Base-by-base conservation (phyloP, 1,284 basidiomycete species). In the Marasmius tenuissimus region DNA sequence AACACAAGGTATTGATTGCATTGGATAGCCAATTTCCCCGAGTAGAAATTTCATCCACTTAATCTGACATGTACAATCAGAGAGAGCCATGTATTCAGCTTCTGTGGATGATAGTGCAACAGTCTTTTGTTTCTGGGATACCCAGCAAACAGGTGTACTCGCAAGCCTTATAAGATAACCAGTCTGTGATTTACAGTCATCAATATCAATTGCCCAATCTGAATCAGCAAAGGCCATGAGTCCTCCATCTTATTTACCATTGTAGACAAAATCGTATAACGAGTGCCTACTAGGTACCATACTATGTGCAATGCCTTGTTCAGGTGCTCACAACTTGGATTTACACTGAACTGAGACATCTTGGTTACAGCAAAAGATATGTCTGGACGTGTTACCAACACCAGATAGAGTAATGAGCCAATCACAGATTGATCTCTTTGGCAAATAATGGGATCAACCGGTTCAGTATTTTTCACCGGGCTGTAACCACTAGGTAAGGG, bases 31-130 rank as follows among this genome's bases (percentile, higher is more conserved):
- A 1, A 75, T 42, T 63, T 75, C 69, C 1, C 20, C 11, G 20
- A 75, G 40, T 1, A 75, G 54, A 1, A 3, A 14, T 49, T 49
- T 12, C 11, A 49, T 49, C 10, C 48, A 49, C 6, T 27, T 11
- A 49, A 7, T 64, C 63, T 75, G 68, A 27, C 62, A 40, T 16
- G 60, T 39, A 45, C 63, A 63, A 67, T 70, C 47, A 56, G 67
- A 68, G 20, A 71, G 14, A 20, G 72, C 72, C 62, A 75, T 72
- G 59, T 75, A 75, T 60, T 76, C 72, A 4, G 74, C 72, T 68
- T 76, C 70, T 45, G 69, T 73, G 7, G 67, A 70, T 9, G 75
- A 76, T 3, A 69, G 57, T 2, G 73, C 69, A 47, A 72, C 59
- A 11, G 68, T 67, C 11, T 66, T 63, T 60, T 76, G 73, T 42